These are phyloP conservation scores for Botryotinia narcissicola DNA, from an alignment of 2,329 filamentous ascomycete genomes.

Conservation along the genomic window DNA sequence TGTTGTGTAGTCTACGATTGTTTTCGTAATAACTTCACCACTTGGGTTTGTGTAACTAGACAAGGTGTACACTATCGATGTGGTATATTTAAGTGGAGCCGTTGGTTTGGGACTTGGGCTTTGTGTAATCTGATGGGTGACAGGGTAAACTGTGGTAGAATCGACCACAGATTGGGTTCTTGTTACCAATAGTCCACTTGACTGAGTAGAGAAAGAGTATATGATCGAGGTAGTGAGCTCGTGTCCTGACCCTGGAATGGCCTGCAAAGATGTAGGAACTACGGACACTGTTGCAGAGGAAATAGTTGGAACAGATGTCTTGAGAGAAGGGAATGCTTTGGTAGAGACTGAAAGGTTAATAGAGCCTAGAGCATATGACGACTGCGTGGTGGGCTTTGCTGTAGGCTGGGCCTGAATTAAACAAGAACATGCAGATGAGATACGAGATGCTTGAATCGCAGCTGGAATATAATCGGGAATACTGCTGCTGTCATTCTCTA, in stretches of 20 bases:
- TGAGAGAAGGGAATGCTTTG: not conserved
- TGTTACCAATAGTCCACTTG: not conserved
- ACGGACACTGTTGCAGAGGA: not conserved
- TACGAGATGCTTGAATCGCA: not conserved
- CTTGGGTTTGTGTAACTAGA: not conserved
- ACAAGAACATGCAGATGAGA: slow-evolving; percentile 12
- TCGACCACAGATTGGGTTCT: not conserved
- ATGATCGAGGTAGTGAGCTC: not conserved
- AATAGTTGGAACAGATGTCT: not conserved
- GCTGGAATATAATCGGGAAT: not conserved
- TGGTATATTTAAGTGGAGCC: not conserved
- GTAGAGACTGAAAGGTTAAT: not conserved
- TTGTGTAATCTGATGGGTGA: not conserved
- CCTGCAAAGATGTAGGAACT: not conserved
- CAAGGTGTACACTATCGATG: not conserved
- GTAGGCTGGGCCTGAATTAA: slow-evolving; percentile 1
- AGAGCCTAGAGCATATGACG: not conserved
- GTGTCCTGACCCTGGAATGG: not conserved
- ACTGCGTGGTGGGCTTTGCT: not conserved
- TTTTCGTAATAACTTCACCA: not conserved
- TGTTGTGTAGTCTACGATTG: not conserved
- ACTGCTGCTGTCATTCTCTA: slow-evolving; percentile 4
- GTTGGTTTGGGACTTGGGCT: not conserved
- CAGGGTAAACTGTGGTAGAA: not conserved
- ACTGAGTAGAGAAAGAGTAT: not conserved